Evolutionary conservation across 306 rosid species (phyloP), one percentile per base, ranked within the genome.

Genomic region (Gleditsia sinensis): DNA sequence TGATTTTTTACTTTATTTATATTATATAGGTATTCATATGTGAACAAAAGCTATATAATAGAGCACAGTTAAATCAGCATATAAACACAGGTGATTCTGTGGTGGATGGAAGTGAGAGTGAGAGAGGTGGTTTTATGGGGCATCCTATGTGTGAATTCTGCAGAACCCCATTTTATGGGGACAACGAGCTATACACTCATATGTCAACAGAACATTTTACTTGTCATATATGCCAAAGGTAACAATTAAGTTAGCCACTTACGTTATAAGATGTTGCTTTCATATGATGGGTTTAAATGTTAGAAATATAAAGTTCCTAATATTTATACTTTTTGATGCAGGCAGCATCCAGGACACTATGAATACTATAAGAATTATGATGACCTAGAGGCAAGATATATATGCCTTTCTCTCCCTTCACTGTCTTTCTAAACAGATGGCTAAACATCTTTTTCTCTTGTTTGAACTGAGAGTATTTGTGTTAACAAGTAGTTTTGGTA

Each of bases 21-120:
- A 59, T 80, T 50, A 40, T 34, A 20, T 82, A 92, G 97, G 86
- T 92, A 20, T 94, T 94, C 78, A 88, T 94, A 78, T 94, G 96
- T 85, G 99, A 94, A 74, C 99, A 94, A 85, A 94, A 92, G 71
- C 88, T 94, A 25, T 94, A 94, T 79, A 81, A 82, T 59, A 94
- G 88, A 79, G 79, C 90, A 43, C 98, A 94, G 71, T 74, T 94
- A 86, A 94, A 83, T 49, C 97, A 85, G 74, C 99, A 94, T 79
- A 86, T 80, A 67, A 81, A 54, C 82, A 86, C 95, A 4, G 99
- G 99, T 63, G 92, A 88, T 76, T 92, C 99, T 19, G 92, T 84
- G 88, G 97, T 92, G 80, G 99, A 94, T 78, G 99, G 99, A 78
- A 94, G 86, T 78, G 96, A 94, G 93, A 90, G 96, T 67, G 99